Base-by-base conservation (phyloP, 306 rosid species). In the Oxytropis ochrocephala region DNA sequence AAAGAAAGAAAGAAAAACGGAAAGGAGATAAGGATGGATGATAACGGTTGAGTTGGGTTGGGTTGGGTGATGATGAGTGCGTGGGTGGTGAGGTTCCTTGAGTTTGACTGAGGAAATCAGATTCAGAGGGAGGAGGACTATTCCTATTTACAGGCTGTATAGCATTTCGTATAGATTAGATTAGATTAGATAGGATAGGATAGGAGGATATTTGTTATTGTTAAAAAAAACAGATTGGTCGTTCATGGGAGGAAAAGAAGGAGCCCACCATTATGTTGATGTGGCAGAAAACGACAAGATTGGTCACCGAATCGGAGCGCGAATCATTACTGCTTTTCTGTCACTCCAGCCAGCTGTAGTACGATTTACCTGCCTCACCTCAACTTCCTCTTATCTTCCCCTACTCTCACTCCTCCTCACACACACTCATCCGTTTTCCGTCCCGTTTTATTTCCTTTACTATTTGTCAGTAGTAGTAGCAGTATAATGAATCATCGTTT, bases 331-430 rank as follows among this genome's bases (percentile, higher is more conserved):
- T 79, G 82, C 83, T 74, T 76, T 77, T 36, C 76, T 82, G 82
- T 81, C 91, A 78, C 79, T 70, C 85, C 93, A 91, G 97, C 65
- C 97, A n/a, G n/a, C n/a, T n/a, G n/a, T n/a, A 86, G 97, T 81
- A 67, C 67, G 16, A 47, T 75, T 67, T 84, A 82, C 92, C 95
- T 80, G 90, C 85, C 83, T 75, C 76, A 21, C 29, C 14, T 74
- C 58, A 30, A 13, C 58, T 54, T 69, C 53, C n/a, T 42, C 73
- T 21, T 1, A 21, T 21, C 27, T 21, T 21, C 27, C 27, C 2
- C 27, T 21, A 1, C 80, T 39, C 8, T 6, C 44, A 2, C 44
- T 7, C 6, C 11, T 39, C 9, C 4, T 11, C 1, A 47, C 72
- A 38, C 17, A 50, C 82, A 75, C 82, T 80, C 65, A 78, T 65